Evolutionary conservation across 306 rosid genomes (phyloP), one percentile per base, ranked within the genome.

Genomic region (Prunus persica): DNA sequence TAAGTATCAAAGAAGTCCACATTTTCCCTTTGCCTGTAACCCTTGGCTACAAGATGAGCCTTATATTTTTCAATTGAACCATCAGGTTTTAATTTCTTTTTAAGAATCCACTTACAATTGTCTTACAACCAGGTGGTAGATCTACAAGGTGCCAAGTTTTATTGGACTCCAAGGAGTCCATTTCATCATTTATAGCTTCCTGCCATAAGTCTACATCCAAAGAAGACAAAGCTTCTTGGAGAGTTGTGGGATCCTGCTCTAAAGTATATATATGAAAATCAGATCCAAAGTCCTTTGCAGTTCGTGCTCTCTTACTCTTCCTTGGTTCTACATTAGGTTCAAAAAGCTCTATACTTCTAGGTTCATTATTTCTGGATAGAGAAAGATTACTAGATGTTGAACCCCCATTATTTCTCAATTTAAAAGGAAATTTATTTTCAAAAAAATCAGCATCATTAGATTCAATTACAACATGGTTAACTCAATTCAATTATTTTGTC

Each of bases 221-320:
- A 22, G 63, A 70, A 84, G 25, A 30, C 74, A 63, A 12, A 56
- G 74, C 74, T 76, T 67, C 68, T 55, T 43, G 6, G 2, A 27
- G 11, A 3, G 34, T 62, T 0, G 1, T n/a, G 19, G 69, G 77
- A 58, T 73, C 69, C 11, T 73, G 46, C 15, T 73, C 57, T 46
- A 73, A 4, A 0, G n/a, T 20, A 52, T 7, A 76, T 2, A 24
- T 41, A 34, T 41, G 30, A 16, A 55, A 67, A 14, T 75, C 65
- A 65, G 15, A 30, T 3, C 54, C 65, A 49, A n/a, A 64, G 1
- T 51, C 64, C 19, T 55, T 76, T 1, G 67, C 11, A 11, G 56
- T 5, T 11, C 30, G 2, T 11, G 28, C 19, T 47, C 62, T 16
- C 18, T 75, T 75, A 49, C 51, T 63, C 25, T 8, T 49, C 2